Evolutionary conservation across 2,329 filamentous ascomycete genomes (phyloP).

Genomic region (Epichloe glyceriae): DNA sequence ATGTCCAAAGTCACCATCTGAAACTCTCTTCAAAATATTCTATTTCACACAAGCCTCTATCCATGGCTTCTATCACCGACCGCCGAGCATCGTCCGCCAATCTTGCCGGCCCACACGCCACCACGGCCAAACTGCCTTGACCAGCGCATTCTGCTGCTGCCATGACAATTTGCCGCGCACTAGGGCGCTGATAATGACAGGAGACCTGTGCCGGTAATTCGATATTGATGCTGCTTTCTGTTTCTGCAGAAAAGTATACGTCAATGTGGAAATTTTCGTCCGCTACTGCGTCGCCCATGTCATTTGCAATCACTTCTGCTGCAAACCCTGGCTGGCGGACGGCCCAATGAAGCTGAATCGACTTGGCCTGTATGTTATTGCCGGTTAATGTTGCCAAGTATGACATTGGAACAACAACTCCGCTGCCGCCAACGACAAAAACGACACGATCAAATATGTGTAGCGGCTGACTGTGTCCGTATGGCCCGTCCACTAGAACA

Average conservation of each 20-base stretch:
- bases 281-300: conserved; percentile 18
- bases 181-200: conserved; percentile 17
- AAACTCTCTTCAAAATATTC: conserved; percentile 10
- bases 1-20: conserved; percentile 6
- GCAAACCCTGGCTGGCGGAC: conserved; percentile 28
- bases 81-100: conserved; percentile 31
- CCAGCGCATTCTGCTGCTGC: conserved; percentile 11
- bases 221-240: neutral
- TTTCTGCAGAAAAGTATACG: conserved; percentile 22
- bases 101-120: conserved; percentile 30
- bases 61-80: conserved; percentile 21
- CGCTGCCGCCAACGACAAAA: conserved; percentile 32
- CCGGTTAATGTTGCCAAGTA: conserved; percentile 20
- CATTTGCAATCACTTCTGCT: conserved; percentile 18
- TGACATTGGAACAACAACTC: conserved; percentile 29
- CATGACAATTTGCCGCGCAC: conserved; percentile 20
- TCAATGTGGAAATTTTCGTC: conserved; percentile 20
- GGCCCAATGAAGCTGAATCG: conserved; percentile 29
- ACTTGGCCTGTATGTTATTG: conserved; percentile 7
- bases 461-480: conserved; percentile 27
- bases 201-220: conserved; percentile 11
- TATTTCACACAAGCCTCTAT: conserved; percentile 9
- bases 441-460: conserved; percentile 25
- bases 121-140: conserved; percentile 22
- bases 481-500: conserved; percentile 32